Evolutionary conservation across 768 basidiomycete genomes (phyloP).

Genomic region (Sarcodon aspratus): DNA sequence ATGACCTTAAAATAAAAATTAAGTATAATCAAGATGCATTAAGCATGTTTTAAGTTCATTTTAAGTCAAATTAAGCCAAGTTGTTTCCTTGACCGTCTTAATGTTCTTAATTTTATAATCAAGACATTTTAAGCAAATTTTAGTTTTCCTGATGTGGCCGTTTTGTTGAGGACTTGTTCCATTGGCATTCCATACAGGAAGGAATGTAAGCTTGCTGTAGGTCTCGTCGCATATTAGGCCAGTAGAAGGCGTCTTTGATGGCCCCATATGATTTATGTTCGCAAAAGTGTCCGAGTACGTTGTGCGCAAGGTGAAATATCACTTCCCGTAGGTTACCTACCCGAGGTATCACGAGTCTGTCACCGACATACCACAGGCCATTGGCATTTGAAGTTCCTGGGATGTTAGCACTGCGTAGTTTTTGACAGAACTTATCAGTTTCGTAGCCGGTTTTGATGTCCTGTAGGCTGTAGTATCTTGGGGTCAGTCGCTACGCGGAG

Average conservation of each 20-base stretch:
- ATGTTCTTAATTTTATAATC: too few relatives aligned
- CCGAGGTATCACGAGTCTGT: slow-evolving; percentile 12
- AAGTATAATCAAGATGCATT: too few relatives aligned
- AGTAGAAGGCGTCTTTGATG: too few relatives aligned
- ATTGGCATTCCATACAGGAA: slow-evolving; percentile 18
- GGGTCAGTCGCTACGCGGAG: background rate
- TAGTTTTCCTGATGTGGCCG: too few relatives aligned
- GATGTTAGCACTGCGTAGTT: background rate
- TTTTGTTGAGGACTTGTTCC: slow-evolving; percentile 20
- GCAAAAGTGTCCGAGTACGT: slow-evolving; percentile 12
- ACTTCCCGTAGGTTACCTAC: slow-evolving; percentile 4
- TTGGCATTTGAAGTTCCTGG: background rate
- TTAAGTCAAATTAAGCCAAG: too few relatives aligned
- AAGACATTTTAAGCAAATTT: too few relatives aligned
- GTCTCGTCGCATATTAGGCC: slow-evolving; percentile 19
- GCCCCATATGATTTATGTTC: slow-evolving; percentile 11
- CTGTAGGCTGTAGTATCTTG: background rate
- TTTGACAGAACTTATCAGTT: slow-evolving; percentile 4
- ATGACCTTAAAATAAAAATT: too few relatives aligned
- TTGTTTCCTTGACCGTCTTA: too few relatives aligned
- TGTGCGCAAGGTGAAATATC: slow-evolving; percentile 9
- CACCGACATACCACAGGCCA: slow-evolving; percentile 9
- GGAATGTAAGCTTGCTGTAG: slow-evolving; percentile 20
- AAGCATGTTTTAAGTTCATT: too few relatives aligned
- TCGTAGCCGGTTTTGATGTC: slow-evolving; percentile 3